These are phyloP conservation scores for Alnus glutinosa DNA, from an alignment of 306 rosid species.

Conservation along the genomic window DNA sequence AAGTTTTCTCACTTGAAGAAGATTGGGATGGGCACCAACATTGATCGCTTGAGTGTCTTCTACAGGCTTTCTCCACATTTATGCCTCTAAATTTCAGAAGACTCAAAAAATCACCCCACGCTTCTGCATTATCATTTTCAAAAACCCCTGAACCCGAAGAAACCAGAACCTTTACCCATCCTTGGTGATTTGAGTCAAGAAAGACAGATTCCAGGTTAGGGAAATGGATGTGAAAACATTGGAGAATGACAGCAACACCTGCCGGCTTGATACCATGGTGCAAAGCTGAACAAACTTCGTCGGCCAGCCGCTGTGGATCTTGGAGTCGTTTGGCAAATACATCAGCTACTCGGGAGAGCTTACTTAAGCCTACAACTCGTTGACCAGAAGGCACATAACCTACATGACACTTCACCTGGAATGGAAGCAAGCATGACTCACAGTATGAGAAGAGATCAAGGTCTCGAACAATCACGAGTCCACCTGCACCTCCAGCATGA, in stretches of 20 bases:
- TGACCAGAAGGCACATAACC: slow-evolving; percentile 87
- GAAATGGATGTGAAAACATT: slow-evolving; percentile 74
- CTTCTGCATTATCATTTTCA: slow-evolving; percentile 51
- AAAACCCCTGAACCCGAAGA: slow-evolving; percentile 83
- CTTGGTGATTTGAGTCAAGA: slow-evolving; percentile 58
- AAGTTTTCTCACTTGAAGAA: slow-evolving; percentile 38
- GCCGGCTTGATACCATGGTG: slow-evolving; percentile 78
- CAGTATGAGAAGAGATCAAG: slow-evolving; percentile 84
- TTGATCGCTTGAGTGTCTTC: slow-evolving; percentile 35
- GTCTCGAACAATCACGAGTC: slow-evolving; percentile 91
- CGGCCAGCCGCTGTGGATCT: slow-evolving; percentile 73
- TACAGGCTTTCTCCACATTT: slow-evolving; percentile 33
- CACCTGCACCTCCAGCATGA: slow-evolving; percentile 94
- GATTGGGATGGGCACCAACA: slow-evolving; percentile 78
- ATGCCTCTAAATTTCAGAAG: slow-evolving; percentile 76
- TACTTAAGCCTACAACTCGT: slow-evolving; percentile 89
- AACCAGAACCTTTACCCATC: slow-evolving; percentile 63
- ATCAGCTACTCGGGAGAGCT: slow-evolving; percentile 78
- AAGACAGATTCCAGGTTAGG: slow-evolving; percentile 61
- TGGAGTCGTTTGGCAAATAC: slow-evolving; percentile 63
- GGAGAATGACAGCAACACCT: slow-evolving; percentile 76
- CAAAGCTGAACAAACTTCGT: slow-evolving; percentile 55
- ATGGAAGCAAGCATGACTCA: slow-evolving; percentile 94
- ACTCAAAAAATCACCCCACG: slow-evolving; percentile 69
- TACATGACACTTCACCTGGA: slow-evolving; percentile 88